Percentiles rank a stretch among this genome's conserved stretches.
Evolutionary conservation across 2,329 filamentous ascomycete species (phyloP).

Genomic region (Aspergillus brunneoviolaceus): DNA sequence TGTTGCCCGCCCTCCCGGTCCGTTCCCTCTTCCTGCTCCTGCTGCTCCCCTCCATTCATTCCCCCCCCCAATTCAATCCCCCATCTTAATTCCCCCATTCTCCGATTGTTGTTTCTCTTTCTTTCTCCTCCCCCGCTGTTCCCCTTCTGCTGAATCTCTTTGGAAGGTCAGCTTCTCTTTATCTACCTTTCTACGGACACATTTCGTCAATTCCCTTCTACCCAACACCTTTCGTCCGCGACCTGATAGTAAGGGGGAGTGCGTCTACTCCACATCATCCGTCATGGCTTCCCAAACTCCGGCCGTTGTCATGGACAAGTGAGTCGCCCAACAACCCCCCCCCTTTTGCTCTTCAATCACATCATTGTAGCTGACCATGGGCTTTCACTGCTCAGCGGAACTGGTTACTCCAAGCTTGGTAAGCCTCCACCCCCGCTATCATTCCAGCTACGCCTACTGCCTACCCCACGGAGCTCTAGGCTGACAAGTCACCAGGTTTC

Average conservation of each 20-base stretch:
- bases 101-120: conserved; percentile 3
- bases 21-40: conserved; percentile 4
- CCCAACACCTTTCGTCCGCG: background rate
- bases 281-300: conserved; percentile 96
- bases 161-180: background rate
- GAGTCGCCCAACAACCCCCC: conserved; percentile 49
- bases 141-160: conserved; percentile 3
- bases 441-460: conserved; percentile 2
- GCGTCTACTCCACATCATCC: conserved; percentile 22
- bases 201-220: conserved; percentile 1
- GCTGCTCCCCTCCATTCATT: background rate
- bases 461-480: conserved; percentile 20
- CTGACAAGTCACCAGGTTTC: conserved; percentile 67
- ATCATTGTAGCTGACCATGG: conserved; percentile 45
- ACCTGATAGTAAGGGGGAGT: conserved; percentile 19
- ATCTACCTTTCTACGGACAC: conserved; percentile 1
- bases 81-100: conserved; percentile 2
- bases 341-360: conserved; percentile 8
- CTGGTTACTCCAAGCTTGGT: conserved; percentile 99
- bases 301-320: conserved; percentile 99
- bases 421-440: conserved; percentile 34
- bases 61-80: background rate
- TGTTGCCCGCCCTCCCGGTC: conserved; percentile 11
- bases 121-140: conserved; percentile 4
- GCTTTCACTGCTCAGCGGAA: conserved; percentile 67